Conservation (phyloP, 1,284 basidiomycete genomes). For the Tilletia caries region DNA sequence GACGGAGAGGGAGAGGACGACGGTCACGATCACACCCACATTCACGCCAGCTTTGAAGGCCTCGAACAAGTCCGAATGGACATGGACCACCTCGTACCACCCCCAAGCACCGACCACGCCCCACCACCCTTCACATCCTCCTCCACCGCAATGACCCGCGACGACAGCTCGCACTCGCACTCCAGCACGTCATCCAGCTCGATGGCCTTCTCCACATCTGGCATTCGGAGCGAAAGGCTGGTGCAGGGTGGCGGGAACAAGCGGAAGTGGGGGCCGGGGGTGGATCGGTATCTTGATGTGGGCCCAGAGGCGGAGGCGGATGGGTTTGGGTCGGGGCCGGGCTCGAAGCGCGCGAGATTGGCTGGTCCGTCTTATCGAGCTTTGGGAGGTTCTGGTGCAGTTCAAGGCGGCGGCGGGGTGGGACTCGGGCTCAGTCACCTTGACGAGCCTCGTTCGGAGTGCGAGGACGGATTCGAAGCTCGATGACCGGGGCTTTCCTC, state of each 20-base stretch:
- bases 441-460: not conserved
- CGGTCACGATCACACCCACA: not conserved
- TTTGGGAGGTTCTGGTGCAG: too few species aligned
- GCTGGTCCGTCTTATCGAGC: not conserved
- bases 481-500: too few species aligned
- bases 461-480: too few species aligned
- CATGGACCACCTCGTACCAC: not conserved
- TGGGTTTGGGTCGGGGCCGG: not conserved
- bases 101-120: not conserved
- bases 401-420: too few species aligned
- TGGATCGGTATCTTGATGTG: too few species aligned
- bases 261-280: too few species aligned
- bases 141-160: not conserved
- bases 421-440: not conserved
- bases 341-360: not conserved
- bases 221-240: not conserved
- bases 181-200: constrained; percentile 1
- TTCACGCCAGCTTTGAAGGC: not conserved
- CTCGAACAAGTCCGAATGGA: constrained; percentile 8
- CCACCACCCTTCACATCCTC: not conserved
- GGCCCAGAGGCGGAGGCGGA: constrained; percentile 1
- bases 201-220: too few species aligned
- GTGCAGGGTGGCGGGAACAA: not conserved
- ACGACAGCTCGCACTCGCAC: not conserved
- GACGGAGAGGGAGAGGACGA: not conserved